These are phyloP conservation scores for Aspergillus nomiae DNA, from an alignment of 2,329 filamentous ascomycete genomes.

Conservation along the genomic window DNA sequence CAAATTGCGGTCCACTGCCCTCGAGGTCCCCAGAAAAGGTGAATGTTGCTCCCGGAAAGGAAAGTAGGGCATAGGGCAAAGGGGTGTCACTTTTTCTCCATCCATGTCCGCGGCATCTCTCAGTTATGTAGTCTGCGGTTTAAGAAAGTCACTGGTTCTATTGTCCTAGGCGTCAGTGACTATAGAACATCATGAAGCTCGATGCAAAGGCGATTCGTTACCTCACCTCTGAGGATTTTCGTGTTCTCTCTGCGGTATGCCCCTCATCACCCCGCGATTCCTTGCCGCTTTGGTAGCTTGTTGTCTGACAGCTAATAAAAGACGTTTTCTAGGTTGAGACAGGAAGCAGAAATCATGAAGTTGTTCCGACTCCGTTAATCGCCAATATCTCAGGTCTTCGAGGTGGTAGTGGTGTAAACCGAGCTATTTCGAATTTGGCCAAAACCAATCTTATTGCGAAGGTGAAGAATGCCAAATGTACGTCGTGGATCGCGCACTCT, in stretches of 20 bases:
- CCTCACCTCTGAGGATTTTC: slow-evolving; percentile 90
- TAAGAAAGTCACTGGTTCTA: slow-evolving; percentile 1
- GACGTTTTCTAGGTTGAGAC: slow-evolving; percentile 71
- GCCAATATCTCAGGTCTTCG: slow-evolving; percentile 79
- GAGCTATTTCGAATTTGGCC: slow-evolving; percentile 83
- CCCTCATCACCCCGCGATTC: slow-evolving; percentile 24
- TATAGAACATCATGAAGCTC: slow-evolving; percentile 72
- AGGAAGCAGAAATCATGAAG: slow-evolving; percentile 94
- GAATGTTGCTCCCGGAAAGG: slow-evolving; percentile 22
- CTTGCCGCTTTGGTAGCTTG: slow-evolving; percentile 20
- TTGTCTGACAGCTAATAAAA: slow-evolving; percentile 41
- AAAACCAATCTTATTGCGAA: slow-evolving; percentile 90
- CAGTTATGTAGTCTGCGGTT: background rate
- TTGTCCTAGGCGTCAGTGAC: background rate
- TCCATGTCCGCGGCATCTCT: slow-evolving; percentile 8
- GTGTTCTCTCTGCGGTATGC: slow-evolving; percentile 84
- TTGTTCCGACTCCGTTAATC: slow-evolving; percentile 89
- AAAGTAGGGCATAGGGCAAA: slow-evolving; percentile 45
- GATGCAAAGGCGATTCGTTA: slow-evolving; percentile 93
- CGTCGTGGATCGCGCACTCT: slow-evolving; percentile 5
- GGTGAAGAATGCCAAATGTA: slow-evolving; percentile 88
- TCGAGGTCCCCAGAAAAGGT: background rate
- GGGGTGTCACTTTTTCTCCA: slow-evolving; percentile 32
- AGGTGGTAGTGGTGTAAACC: slow-evolving; percentile 77
- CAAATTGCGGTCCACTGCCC: background rate